Evolutionary conservation across 23 red algal genomes (phyloP), one percentile per base, ranked within the genome.

Genomic region (Gracilaria vermiculophylla): DNA sequence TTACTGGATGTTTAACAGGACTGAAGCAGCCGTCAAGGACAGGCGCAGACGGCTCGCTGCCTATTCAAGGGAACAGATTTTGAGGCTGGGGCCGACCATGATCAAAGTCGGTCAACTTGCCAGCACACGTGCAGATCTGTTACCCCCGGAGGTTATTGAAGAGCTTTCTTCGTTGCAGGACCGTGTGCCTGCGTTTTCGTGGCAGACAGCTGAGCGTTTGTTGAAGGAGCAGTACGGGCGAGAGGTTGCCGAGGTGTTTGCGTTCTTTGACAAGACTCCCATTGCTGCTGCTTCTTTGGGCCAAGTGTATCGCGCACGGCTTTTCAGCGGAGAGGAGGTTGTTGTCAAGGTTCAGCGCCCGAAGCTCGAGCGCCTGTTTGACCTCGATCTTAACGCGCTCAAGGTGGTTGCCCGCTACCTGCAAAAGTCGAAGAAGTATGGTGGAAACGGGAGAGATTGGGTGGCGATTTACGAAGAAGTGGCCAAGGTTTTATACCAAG

Each of bases 271-370:
- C 14, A 89, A 91, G 51, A 82, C 80, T 19, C 96, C 96, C 0
- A 76, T 98, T 21, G 96, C 96, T 7, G 96, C 96, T 55, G 96
- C 96, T 5, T 87, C 77, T 17, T 78, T 98, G 43, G 92, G 96
- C 17, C 96, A 98, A 76, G 96, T 98, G 40, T 85, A 98, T 81
- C 89, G 89, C 8, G 96, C 96, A 7, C 42, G 78, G 0, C 81
- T 98, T 37, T 75, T 61, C 16, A 78, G 54, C 37, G 96, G 96
- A 7, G 96, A 98, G 51, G 48, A 98, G 25, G 96, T 98, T 35
- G 92, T 95, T 14, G 90, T 98, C 40, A 98, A 98, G 73, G 76
- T 98, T 17, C 96, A 98, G 70, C 76, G 96, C 27, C 96, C 90
- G 4, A 76, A 80, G 29, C 78, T 98, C 76, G 67, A 81, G 41